These are phyloP conservation scores for Colletotrichum gigasporum DNA, from an alignment of 2,329 filamentous ascomycete genomes.

Conservation along the genomic window DNA sequence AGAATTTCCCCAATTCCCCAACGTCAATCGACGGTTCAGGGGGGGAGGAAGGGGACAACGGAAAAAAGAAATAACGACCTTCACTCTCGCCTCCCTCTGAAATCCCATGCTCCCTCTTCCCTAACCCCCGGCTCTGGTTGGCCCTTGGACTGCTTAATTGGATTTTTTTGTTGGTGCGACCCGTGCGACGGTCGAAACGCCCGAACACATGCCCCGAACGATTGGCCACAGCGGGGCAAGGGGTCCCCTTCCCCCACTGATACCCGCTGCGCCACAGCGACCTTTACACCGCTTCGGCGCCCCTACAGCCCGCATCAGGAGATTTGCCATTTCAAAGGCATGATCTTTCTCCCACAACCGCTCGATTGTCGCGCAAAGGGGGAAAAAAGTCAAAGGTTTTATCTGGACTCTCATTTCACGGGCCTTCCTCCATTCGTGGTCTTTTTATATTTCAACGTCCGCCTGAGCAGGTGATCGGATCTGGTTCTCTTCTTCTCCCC, in stretches of 20 bases:
- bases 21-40: constrained; percentile 5
- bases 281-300: constrained; percentile 22
- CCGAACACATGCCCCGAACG: constrained; percentile 16
- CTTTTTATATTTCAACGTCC: constrained; percentile 11
- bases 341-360: constrained; percentile 28
- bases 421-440: background rate
- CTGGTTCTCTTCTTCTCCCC: background rate
- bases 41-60: background rate
- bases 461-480: constrained; percentile 20
- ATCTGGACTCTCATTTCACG: background rate
- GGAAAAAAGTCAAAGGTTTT: constrained; percentile 2
- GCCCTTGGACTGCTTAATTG: too few species aligned
- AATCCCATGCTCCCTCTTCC: background rate
- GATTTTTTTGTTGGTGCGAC: background rate
- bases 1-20: constrained; percentile 18
- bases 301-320: constrained; percentile 28
- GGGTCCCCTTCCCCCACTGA: constrained; percentile 21
- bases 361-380: constrained; percentile 18
- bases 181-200: background rate
- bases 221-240: constrained; percentile 29
- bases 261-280: constrained; percentile 29
- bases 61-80: background rate
- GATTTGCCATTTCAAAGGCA: constrained; percentile 31
- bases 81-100: too few species aligned
- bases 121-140: too few species aligned